A percentile compares a stretch with the other conserved stretches of the same genome.
Conservation (phyloP, 177 flowering plant species). For the Telopea speciosissima region DNA sequence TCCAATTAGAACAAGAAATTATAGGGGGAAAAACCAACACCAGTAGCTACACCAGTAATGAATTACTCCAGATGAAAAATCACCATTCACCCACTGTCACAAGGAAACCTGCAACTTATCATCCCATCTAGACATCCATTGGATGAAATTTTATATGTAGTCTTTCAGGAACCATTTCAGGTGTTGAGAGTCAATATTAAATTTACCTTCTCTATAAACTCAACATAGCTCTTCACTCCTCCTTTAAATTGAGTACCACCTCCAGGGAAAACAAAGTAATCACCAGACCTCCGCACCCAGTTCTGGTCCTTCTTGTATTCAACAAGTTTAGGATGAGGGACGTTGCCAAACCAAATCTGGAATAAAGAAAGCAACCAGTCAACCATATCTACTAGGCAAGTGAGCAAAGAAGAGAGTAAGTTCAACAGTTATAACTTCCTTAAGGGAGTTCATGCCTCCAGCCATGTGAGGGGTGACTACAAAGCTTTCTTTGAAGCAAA, state of each 20-base stretch:
- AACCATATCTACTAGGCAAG: background rate
- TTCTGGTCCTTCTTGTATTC: conserved; percentile 92
- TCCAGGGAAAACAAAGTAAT: conserved; percentile 81
- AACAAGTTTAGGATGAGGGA: conserved; percentile 93
- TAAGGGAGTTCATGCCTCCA: background rate
- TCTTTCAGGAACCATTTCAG: too few species aligned
- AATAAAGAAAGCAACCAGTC: background rate
- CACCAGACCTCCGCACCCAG: conserved; percentile 71
- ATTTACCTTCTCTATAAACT: conserved; percentile 59
- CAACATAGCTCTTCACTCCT: conserved; percentile 61
- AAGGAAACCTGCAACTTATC: too few species aligned
- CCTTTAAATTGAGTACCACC: conserved; percentile 94
- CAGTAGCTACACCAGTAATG: too few species aligned
- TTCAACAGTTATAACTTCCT: background rate
- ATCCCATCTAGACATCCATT: too few species aligned
- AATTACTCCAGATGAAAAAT: too few species aligned
- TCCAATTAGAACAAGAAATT: too few species aligned
- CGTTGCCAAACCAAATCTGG: conserved; percentile 91
- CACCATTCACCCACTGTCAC: too few species aligned
- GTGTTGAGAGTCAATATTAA: too few species aligned
- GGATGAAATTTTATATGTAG: too few species aligned
- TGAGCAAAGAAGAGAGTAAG: background rate
- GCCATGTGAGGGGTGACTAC: background rate
- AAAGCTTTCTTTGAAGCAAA: background rate
- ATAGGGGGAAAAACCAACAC: too few species aligned